Percentiles rank a stretch among this genome's conserved stretches.
Conservation (phyloP, 441 rosid species). For the Gossypium gossypioides region DNA sequence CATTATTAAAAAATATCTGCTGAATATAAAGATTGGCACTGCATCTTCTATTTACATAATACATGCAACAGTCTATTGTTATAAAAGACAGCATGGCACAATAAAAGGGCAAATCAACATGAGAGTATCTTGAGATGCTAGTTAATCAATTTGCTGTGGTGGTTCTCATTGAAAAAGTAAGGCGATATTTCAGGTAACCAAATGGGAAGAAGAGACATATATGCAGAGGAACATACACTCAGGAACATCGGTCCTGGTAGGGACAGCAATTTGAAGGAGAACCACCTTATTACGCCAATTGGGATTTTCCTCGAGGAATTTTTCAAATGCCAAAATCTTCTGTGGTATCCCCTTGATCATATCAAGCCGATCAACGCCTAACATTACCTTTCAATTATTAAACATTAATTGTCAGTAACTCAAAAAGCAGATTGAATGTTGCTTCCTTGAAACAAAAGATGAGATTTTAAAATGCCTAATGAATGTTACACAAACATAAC, state of each 20-base stretch:
- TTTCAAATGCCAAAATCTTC: constrained; percentile 72
- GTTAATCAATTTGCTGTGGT: not conserved
- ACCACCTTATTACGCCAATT: constrained; percentile 73
- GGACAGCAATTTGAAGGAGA: constrained; percentile 75
- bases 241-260: constrained; percentile 72
- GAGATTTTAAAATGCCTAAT: not conserved
- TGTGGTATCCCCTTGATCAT: constrained; percentile 84
- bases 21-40: not conserved
- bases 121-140: not conserved
- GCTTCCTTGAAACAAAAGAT: not conserved
- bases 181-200: not conserved
- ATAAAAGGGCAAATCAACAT: not conserved
- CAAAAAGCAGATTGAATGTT: not conserved
- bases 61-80: not conserved
- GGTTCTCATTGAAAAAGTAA: not conserved
- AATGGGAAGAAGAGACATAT: not conserved
- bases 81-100: not conserved
- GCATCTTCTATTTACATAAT: not conserved
- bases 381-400: constrained; percentile 45
- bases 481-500: no score
- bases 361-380: constrained; percentile 77
- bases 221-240: constrained; percentile 39
- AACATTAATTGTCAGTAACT: constrained; percentile 6
- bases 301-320: constrained; percentile 68
- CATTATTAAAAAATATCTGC: not conserved